phyloP scores from a whole-genome alignment of 805 yeast genomes.

The Ogataea nonfermentans region DNA sequence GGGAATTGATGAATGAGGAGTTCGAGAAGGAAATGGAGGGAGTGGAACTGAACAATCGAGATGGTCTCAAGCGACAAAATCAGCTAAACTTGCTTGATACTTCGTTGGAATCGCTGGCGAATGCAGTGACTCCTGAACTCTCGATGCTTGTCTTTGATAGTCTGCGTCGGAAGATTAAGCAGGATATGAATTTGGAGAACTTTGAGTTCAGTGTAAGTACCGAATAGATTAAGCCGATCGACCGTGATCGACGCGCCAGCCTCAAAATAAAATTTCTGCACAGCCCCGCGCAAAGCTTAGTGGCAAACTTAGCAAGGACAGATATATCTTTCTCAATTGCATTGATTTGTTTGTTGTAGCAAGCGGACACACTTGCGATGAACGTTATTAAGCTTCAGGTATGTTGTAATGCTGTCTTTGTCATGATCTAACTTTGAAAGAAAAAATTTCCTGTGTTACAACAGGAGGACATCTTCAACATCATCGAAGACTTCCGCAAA shows the following conservation, averaged over 20 bases:
- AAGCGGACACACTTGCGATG: constrained; percentile 36
- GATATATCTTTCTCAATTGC: constrained; percentile 1
- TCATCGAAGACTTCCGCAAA: constrained; percentile 82
- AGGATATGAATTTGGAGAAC: constrained; percentile 12
- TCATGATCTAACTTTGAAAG: constrained; percentile 32
- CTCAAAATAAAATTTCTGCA: constrained; percentile 4
- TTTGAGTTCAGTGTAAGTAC: constrained; percentile 9
- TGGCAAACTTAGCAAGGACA: constrained; percentile 13
- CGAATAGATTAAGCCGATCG: constrained; percentile 4
- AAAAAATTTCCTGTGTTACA: constrained; percentile 82
- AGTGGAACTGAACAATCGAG: constrained; percentile 12
- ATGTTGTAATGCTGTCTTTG: constrained; percentile 25
- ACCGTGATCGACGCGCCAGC: constrained; percentile 2
- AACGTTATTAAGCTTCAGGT: constrained; percentile 64
- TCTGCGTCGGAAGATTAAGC: constrained; percentile 17
- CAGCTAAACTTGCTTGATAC: constrained; percentile 20
- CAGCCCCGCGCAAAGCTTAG: constrained; percentile 9
- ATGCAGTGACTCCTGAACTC: constrained; percentile 18
- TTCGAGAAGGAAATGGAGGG: constrained; percentile 30
- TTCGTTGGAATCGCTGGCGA: constrained; percentile 22
- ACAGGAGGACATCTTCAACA: constrained; percentile 81
- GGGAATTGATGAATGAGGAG: constrained; percentile 34
- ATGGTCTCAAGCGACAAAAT: constrained; percentile 5
- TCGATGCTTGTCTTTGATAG: constrained; percentile 18
- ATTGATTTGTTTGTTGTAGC: neutral